These are phyloP conservation scores for Grigorovia yakushimaensis DNA, from an alignment of 805 yeast species.

Conservation along the genomic window DNA sequence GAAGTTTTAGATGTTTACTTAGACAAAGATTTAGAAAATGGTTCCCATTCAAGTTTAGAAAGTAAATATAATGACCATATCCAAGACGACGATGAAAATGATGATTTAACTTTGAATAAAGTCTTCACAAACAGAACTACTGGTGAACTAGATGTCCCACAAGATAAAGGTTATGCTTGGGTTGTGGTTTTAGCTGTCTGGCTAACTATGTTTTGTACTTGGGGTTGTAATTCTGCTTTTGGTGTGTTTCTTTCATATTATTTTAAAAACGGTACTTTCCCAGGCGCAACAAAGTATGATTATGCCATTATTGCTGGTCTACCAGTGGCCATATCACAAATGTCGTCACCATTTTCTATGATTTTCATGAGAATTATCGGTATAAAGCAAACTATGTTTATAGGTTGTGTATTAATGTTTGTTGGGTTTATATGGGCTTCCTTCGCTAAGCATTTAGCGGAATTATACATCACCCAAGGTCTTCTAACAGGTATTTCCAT, in stretches of 20 bases:
- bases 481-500: constrained; percentile 43
- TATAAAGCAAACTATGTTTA: constrained; percentile 34
- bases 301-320: constrained; percentile 64
- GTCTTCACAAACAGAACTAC: constrained; percentile 30
- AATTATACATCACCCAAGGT: constrained; percentile 60
- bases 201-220: constrained; percentile 45
- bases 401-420: constrained; percentile 47
- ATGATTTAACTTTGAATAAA: constrained; percentile 5
- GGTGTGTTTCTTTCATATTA: constrained; percentile 56
- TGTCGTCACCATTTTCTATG: constrained; percentile 48
- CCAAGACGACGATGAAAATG: not conserved
- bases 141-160: constrained; percentile 34
- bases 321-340: constrained; percentile 46
- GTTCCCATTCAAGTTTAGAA: not conserved
- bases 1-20: not conserved
- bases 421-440: constrained; percentile 52
- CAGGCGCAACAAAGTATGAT: constrained; percentile 47
- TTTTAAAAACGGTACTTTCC: constrained; percentile 39
- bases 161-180: constrained; percentile 68
- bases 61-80: not conserved
- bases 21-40: not conserved
- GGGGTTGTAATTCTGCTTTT: constrained; percentile 68
- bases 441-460: constrained; percentile 52
- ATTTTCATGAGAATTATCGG: constrained; percentile 42
- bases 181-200: constrained; percentile 44